Evolutionary conservation across 352 stramenopile species (phyloP).

Genomic region (Pythium aquatile): DNA sequence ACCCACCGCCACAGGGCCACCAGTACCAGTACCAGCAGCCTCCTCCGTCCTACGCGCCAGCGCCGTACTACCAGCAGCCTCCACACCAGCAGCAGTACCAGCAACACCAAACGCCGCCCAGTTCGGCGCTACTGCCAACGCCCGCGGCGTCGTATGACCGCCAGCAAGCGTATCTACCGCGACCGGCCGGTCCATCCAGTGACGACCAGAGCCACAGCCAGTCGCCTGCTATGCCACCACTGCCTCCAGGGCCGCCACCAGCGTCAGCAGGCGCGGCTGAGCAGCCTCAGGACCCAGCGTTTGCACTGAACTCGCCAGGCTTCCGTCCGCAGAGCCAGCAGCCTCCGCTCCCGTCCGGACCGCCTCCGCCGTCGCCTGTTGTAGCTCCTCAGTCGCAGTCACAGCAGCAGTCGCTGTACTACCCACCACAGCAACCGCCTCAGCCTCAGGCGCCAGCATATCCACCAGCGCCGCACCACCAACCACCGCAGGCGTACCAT

Average conservation of each 20-base stretch:
- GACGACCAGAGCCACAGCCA: neutral
- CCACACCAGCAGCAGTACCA: constrained; percentile 10
- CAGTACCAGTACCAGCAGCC: constrained; percentile 24
- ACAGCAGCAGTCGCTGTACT: constrained; percentile 8
- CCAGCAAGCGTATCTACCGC: constrained; percentile 23
- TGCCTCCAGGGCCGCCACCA: constrained; percentile 20
- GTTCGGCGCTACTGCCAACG: constrained; percentile 13
- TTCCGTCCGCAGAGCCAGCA: constrained; percentile 11
- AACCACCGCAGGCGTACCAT: constrained; percentile 12
- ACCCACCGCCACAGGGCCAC: constrained; percentile 4
- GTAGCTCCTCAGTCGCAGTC: constrained; percentile 16
- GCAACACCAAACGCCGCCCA: constrained; percentile 16
- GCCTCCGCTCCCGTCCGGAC: constrained; percentile 15
- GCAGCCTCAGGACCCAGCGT: neutral
- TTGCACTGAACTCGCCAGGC: constrained; percentile 13
- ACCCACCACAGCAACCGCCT: constrained; percentile 7
- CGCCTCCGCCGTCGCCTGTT: constrained; percentile 16
- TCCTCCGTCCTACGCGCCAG: constrained; percentile 19
- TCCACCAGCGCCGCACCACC: constrained; percentile 1
- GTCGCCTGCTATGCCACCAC: constrained; percentile 5
- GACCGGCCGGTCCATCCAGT: neutral
- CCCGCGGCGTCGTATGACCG: constrained; percentile 11
- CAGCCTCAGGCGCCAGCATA: constrained; percentile 8
- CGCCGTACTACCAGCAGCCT: constrained; percentile 14
- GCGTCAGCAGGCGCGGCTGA: constrained; percentile 5